These are phyloP conservation scores for Aurinia saxatilis DNA, from an alignment of 345 rosid genomes.

Conservation along the genomic window DNA sequence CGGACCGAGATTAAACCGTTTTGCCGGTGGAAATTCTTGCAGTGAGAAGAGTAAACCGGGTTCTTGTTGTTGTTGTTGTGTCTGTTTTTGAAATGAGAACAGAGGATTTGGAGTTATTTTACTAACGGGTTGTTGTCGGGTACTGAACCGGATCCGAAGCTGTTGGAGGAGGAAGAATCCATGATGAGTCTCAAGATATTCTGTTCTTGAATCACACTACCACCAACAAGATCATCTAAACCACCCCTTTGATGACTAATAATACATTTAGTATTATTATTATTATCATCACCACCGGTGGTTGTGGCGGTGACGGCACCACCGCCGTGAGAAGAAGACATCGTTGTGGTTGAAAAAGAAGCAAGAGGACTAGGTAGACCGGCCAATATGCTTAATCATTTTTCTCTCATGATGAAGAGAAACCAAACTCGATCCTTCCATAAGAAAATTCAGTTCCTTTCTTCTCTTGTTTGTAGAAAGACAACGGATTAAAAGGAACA, in stretches of 20 bases:
- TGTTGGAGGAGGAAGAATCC: conserved; percentile 29
- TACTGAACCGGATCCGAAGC: conserved; percentile 35
- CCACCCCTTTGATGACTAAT: conserved; percentile 19
- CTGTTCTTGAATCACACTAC: conserved; percentile 55
- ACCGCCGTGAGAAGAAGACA: conserved; percentile 67
- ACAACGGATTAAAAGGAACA: too few species aligned
- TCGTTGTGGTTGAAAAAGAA: conserved; percentile 45
- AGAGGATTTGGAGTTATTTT: conserved; percentile 26
- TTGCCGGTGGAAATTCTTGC: conserved; percentile 34
- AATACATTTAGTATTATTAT: conserved; percentile 66
- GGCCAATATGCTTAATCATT: too few species aligned
- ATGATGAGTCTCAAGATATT: conserved; percentile 56
- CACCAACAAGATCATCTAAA: conserved; percentile 59
- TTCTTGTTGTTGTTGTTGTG: conserved; percentile 5
- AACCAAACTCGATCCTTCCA: too few species aligned
- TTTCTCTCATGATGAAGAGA: too few species aligned
- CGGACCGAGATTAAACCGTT: conserved; percentile 37
- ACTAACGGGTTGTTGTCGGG: too few species aligned
- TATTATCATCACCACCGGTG: conserved; percentile 28
- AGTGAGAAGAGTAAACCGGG: conserved; percentile 9
- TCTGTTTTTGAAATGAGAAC: conserved; percentile 30
- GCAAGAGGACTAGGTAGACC: conserved; percentile 60
- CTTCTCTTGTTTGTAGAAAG: too few species aligned
- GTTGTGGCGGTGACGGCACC: conserved; percentile 20
- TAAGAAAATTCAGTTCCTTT: too few species aligned